These are phyloP conservation scores for Chlamydomonas sphaeroides DNA, from an alignment of 139 green algal genomes.

Conservation along the genomic window DNA sequence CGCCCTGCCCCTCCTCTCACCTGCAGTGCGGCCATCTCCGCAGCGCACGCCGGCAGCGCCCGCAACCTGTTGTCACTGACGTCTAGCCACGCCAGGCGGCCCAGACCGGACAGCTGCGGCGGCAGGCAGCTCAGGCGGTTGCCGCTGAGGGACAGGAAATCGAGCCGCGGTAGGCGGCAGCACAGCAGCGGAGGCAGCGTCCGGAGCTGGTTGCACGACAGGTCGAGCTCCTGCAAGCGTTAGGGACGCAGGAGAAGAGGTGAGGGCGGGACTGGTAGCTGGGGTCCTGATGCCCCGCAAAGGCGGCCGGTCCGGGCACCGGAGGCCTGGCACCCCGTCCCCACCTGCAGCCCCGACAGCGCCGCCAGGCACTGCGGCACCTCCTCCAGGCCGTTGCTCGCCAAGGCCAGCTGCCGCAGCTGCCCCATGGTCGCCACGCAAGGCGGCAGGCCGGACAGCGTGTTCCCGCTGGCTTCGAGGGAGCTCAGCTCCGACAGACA, in stretches of 20 bases:
- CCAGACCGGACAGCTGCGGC: neutral
- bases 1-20: neutral
- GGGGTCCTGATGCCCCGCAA: too few species aligned
- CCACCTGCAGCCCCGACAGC: constrained; percentile 18
- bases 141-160: constrained; percentile 74
- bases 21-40: neutral
- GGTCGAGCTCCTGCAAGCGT: constrained; percentile 49
- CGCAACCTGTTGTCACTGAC: constrained; percentile 29
- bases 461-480: constrained; percentile 64
- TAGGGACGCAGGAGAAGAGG: neutral
- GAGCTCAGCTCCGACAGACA: constrained; percentile 38
- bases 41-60: neutral
- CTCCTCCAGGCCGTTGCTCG: constrained; percentile 56
- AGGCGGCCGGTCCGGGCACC: too few species aligned
- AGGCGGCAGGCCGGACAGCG: constrained; percentile 58
- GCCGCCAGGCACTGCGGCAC: constrained; percentile 39
- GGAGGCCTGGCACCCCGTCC: too few species aligned
- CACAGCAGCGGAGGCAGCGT: constrained; percentile 53
- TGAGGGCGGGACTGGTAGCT: neutral
- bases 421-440: constrained; percentile 29
- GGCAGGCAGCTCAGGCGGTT: constrained; percentile 52
- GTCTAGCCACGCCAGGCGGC: constrained; percentile 37
- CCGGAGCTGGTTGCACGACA: constrained; percentile 58
- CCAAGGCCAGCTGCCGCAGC: constrained; percentile 43
- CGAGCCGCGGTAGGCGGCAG: constrained; percentile 46